Evolutionary conservation across 2,329 filamentous ascomycete genomes (phyloP), one percentile per base, ranked within the genome.

Genomic region (Knufia fluminis): DNA sequence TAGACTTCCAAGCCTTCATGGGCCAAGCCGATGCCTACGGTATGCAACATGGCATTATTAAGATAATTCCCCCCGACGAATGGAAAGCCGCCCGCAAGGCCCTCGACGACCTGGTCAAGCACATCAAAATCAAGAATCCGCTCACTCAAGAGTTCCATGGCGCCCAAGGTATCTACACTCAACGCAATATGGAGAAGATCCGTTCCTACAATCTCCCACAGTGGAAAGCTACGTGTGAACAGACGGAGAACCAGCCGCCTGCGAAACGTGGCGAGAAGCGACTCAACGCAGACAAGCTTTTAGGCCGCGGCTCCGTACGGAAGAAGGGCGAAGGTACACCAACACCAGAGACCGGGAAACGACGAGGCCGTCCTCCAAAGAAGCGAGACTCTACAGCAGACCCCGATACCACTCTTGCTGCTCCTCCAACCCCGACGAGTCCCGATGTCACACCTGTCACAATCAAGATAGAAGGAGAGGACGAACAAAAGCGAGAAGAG

Each of bases 111-210:
- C 77, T 88, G 45, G 79, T 98, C 56, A 97, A 96, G 69, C 83
- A 85, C 54, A 86, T 98, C 66, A 84, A 83, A 63, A 90, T 98
- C 62, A 91, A 91, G 68, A 94, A 98, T 57, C 92, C 92, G 2
- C 97, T 98, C 65, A 95, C 89, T 63, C 92, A 98, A 67, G 92
- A 98, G 61, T 98, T 98, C 61, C 91, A 94, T 75, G 92, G 92
- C 36, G 88, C 86, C 46, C 88, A 91, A 63, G 94, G 92, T 50
- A 94, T 87, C 50, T 98, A 96, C 65, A 91, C 91, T 31, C 92
- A 98, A 66, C 87, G 92, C 62, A 98, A 98, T 64, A 90, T 98
- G 52, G 83, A 97, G 61, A 94, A 96, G 68, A 88, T 94, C 65
- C 80, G 92, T 64, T 89, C 89, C 12, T 98, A 98, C 71, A 98